phyloP scores from a whole-genome alignment of 345 rosid genomes.

The Microthlaspi erraticum region DNA sequence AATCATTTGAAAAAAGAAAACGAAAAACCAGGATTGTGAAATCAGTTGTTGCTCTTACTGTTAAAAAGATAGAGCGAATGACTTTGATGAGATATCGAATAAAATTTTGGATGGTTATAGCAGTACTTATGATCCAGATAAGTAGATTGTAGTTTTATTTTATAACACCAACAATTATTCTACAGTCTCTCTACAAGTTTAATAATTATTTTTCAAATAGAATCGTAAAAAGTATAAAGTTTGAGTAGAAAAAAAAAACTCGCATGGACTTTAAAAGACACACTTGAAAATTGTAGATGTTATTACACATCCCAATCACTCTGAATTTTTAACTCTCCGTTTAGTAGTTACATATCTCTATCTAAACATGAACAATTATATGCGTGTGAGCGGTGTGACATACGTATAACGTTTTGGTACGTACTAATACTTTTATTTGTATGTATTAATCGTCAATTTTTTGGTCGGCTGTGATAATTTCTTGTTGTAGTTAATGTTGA shows the following conservation, averaged over 20 bases:
- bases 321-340: not conserved
- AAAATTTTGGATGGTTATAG: not conserved
- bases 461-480: slow-evolving; percentile 27
- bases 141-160: not conserved
- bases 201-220: not conserved
- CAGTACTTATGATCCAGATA: not conserved
- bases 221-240: not conserved
- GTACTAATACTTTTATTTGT: slow-evolving; percentile 8
- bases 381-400: not conserved
- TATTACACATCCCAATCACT: not conserved
- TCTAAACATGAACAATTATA: slow-evolving; percentile 2
- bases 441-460: slow-evolving; percentile 25
- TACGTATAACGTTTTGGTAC: slow-evolving; percentile 22
- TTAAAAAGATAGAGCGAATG: not conserved
- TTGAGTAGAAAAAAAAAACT: not conserved
- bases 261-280: not conserved
- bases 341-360: slow-evolving; percentile 15
- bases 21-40: not conserved
- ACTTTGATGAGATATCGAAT: not conserved
- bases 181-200: not conserved
- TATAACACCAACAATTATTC: not conserved
- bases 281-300: not conserved
- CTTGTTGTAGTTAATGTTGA: slow-evolving; percentile 31
- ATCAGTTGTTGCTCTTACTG: not conserved
- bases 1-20: not conserved